Percentiles rank a stretch among this genome's conserved stretches.
These are phyloP conservation scores for Lasiodiplodia sp. DNA, from an alignment of 2,329 filamentous ascomycete species.

Conservation along the genomic window DNA sequence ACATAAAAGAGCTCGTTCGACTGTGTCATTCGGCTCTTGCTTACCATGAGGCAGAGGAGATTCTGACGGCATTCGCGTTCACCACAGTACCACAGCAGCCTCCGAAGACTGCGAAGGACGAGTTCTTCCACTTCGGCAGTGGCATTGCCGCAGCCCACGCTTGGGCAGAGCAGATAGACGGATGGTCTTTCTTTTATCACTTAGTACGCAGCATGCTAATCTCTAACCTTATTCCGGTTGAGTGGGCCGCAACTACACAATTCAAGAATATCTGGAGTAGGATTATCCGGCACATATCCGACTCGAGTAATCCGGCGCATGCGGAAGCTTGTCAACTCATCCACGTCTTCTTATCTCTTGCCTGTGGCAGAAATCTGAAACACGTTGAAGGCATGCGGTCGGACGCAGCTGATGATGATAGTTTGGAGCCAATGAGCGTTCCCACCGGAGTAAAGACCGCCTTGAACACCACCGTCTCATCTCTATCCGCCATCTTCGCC, in stretches of 20 bases:
- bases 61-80: constrained; percentile 40
- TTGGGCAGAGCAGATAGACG: constrained; percentile 41
- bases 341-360: constrained; percentile 40
- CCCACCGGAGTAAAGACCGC: constrained; percentile 43
- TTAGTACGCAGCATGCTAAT: constrained; percentile 44
- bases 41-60: constrained; percentile 45
- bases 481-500: constrained; percentile 14
- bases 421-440: constrained; percentile 40
- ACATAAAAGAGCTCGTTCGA: constrained; percentile 38
- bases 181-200: constrained; percentile 45
- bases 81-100: neutral
- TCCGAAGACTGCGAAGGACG: constrained; percentile 30
- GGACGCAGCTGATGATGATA: constrained; percentile 35
- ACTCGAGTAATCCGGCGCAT: constrained; percentile 39
- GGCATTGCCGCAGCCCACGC: constrained; percentile 35
- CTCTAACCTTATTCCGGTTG: constrained; percentile 44
- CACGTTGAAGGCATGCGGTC: constrained; percentile 33
- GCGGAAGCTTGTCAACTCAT: constrained; percentile 41
- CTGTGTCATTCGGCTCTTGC: constrained; percentile 43
- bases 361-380: constrained; percentile 40
- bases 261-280: constrained; percentile 47
- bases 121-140: constrained; percentile 41
- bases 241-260: constrained; percentile 47
- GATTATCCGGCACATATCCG: constrained; percentile 42
- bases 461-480: constrained; percentile 18